Percentiles rank a stretch among this genome's conserved stretches.
Conservation (phyloP, 768 basidiomycete species). For the Porphyrellus cyaneotinctus region DNA sequence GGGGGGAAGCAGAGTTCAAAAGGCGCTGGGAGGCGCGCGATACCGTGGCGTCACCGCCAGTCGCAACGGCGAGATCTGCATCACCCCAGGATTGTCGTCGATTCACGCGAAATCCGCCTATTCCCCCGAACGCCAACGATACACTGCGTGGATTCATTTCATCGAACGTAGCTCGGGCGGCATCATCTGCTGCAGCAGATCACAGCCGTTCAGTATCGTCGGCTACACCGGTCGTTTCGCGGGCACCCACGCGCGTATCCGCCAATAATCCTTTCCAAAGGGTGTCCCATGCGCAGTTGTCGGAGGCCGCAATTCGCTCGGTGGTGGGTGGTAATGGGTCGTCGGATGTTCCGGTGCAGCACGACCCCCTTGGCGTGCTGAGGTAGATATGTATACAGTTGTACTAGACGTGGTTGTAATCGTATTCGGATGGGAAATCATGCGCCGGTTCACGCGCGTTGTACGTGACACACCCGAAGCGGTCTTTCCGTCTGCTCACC, state of each 20-base stretch:
- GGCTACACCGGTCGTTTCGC: constrained; percentile 5
- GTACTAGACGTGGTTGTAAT: background rate
- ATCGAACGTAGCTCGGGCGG: constrained; percentile 9
- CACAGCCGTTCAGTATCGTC: constrained; percentile 19
- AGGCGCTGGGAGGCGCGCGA: constrained; percentile 35
- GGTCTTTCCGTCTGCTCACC: constrained; percentile 9
- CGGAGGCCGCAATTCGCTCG: background rate
- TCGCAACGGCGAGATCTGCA: constrained; percentile 18
- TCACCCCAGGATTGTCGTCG: constrained; percentile 18
- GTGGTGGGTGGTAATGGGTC: background rate
- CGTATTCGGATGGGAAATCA: constrained; percentile 20
- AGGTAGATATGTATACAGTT: constrained; percentile 13
- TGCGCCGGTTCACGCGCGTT: constrained; percentile 9
- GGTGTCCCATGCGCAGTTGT: constrained; percentile 6
- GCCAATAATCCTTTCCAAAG: constrained; percentile 31
- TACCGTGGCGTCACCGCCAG: constrained; percentile 22
- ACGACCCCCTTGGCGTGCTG: constrained; percentile 30
- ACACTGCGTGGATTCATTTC: constrained; percentile 20
- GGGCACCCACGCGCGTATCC: constrained; percentile 25
- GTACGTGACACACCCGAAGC: constrained; percentile 18
- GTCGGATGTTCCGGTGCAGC: constrained; percentile 17
- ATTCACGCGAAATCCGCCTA: constrained; percentile 6
- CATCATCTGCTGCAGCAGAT: constrained; percentile 3
- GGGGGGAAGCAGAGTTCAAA: constrained; percentile 48
- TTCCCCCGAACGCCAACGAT: constrained; percentile 20